A percentile compares a stretch with the other conserved stretches of the same genome.
These are phyloP conservation scores for Lithospermum erythrorhizon DNA, from an alignment of 257 asterid genomes.

Conservation along the genomic window DNA sequence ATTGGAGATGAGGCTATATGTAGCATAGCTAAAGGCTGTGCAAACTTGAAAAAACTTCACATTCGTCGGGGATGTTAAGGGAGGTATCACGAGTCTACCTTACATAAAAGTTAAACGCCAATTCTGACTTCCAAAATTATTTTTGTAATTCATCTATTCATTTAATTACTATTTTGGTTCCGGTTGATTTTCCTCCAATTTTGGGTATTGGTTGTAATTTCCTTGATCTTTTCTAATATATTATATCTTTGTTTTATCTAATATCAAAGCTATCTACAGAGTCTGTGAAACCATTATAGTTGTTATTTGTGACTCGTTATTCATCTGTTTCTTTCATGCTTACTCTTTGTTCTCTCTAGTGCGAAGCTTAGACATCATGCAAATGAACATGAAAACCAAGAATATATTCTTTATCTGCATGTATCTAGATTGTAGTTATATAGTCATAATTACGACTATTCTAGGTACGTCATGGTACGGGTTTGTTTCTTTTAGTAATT, in stretches of 20 bases:
- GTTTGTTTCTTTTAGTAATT: too few relatives aligned
- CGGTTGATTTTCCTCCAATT: background rate
- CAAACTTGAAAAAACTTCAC: slow-evolving; percentile 68
- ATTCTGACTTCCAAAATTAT: background rate
- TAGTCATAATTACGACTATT: background rate
- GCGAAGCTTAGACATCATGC: background rate
- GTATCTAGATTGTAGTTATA: background rate
- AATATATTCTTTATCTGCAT: background rate
- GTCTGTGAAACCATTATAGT: too few relatives aligned
- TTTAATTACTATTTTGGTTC: background rate
- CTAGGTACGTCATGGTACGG: too few relatives aligned
- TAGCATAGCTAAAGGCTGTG: slow-evolving; percentile 74
- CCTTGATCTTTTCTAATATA: background rate
- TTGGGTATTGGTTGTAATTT: background rate
- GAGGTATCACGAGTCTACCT: slow-evolving; percentile 49
- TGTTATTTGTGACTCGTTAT: background rate
- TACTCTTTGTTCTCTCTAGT: background rate
- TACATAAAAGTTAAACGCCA: too few relatives aligned
- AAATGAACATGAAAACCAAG: background rate
- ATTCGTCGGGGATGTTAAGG: slow-evolving; percentile 85
- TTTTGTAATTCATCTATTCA: background rate
- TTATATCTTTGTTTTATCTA: too few relatives aligned
- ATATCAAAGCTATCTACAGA: too few relatives aligned
- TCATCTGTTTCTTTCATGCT: background rate
- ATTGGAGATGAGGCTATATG: slow-evolving; percentile 76